Base-by-base conservation (phyloP, 2,329 filamentous ascomycete species). In the Monilinia polystroma region DNA sequence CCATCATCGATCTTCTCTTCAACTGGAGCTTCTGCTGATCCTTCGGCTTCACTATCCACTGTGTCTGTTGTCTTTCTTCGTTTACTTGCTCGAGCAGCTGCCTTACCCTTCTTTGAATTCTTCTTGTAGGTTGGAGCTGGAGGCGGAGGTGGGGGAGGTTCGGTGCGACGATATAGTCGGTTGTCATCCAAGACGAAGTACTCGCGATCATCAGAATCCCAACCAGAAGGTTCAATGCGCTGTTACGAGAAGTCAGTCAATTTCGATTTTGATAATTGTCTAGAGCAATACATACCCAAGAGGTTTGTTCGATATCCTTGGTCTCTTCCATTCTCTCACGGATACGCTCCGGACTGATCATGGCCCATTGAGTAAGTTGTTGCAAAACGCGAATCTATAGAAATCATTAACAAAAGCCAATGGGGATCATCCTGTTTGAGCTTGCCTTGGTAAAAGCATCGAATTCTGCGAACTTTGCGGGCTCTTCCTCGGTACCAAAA, bases 111-210 rank as follows among this genome's bases (percentile, higher is more conserved):
- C 72, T 88, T 88, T 35, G 84, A 85, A 73, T 87, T 91, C 72
- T 83, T 86, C 77, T 83, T 89, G 2, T 85, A 81, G 75, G 90
- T 90, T 35, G 83, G 78, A 2, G 83, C 77, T n/a, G 82, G 79
- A 7, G 83, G 79, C 18, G 85, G 78, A 8, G 86, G 84, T 2
- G 85, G 82, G 0, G 87, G 86, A 35, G 90, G 84, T 68, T 96
- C 91, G n/a, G 91, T 92, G 69, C 90, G 84, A 66, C 93, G 90
- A 77, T 99, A 99, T 53, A 99, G 82, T 69, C 95, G 87, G 73
- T 97, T 96, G 76, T 99, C 95, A 73, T 98, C 94, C 4, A 99
- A 84, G 3, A 98, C 89, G 75, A 90, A 96, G 76, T 98, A 96
- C 47, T 88, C 88, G 49, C 92, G 89, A 70, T 96, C 93, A 57